Conservation (phyloP, 441 rosid species). For the Iberis amara region DNA sequence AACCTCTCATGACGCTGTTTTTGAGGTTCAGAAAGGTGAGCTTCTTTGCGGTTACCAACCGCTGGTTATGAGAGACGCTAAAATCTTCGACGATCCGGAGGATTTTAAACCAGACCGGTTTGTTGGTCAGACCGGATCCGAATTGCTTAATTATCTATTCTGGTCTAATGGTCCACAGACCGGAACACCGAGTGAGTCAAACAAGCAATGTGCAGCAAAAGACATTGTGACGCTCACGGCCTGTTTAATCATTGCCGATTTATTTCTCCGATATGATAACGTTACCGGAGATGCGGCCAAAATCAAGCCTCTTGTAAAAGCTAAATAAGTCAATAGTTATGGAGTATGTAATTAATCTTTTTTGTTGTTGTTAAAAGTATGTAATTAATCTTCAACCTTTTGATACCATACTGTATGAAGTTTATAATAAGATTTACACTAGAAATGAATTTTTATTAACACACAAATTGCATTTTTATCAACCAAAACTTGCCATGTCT, state of each 20-base stretch:
- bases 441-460: no score
- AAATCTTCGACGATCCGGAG: slow-evolving; percentile 58
- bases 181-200: slow-evolving; percentile 46
- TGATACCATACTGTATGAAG: no score
- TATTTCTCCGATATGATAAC: slow-evolving; percentile 56
- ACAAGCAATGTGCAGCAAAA: slow-evolving; percentile 78
- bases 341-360: no score
- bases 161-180: slow-evolving; percentile 95
- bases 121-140: slow-evolving; percentile 38
- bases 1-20: slow-evolving; percentile 60
- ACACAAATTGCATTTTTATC: no score
- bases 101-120: slow-evolving; percentile 63
- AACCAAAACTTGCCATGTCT: no score
- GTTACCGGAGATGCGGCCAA: slow-evolving; percentile 35
- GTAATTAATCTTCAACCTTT: no score
- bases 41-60: slow-evolving; percentile 72
- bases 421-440: no score
- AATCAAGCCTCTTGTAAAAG: slow-evolving; percentile 45
- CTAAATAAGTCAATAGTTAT: no score
- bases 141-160: slow-evolving; percentile 50
- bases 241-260: slow-evolving; percentile 46
- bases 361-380: no score
- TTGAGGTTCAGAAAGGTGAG: slow-evolving; percentile 66
- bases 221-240: slow-evolving; percentile 55
- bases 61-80: slow-evolving; percentile 59